Conservation (phyloP, 345 rosid genomes). For the Cardamine chenopodiifolia region DNA sequence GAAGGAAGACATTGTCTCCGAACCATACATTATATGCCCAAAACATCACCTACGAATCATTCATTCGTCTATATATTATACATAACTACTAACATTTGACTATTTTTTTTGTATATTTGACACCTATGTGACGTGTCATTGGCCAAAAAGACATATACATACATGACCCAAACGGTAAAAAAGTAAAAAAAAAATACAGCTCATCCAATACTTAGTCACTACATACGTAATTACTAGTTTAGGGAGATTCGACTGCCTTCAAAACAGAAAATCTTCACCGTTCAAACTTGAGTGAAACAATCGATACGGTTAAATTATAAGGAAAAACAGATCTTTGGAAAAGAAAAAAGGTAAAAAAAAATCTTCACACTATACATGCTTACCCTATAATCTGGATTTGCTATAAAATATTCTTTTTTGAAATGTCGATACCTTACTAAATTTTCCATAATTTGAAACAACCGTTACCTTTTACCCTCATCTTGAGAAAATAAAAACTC, state of each 20-base stretch:
- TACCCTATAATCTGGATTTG: neutral
- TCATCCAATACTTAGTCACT: neutral
- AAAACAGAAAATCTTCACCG: neutral
- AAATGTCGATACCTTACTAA: constrained; percentile 6
- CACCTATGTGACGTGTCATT: neutral
- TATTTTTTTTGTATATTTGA: neutral
- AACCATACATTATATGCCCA: neutral
- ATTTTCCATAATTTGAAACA: neutral
- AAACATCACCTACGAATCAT: neutral
- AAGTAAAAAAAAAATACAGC: neutral
- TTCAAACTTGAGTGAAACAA: neutral
- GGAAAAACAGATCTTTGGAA: neutral
- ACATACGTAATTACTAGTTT: too few species aligned
- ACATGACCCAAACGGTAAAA: neutral
- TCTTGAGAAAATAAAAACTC: neutral
- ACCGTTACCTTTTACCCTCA: neutral
- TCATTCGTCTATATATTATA: neutral
- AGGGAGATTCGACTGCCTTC: neutral
- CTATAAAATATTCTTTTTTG: neutral
- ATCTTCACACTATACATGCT: neutral
- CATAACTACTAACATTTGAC: neutral
- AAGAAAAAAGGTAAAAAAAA: neutral
- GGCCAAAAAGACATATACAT: neutral
- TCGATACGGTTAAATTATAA: neutral
- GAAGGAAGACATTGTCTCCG: neutral